Conservation (phyloP, 345 rosid genomes). For the Reutealis trisperma region DNA sequence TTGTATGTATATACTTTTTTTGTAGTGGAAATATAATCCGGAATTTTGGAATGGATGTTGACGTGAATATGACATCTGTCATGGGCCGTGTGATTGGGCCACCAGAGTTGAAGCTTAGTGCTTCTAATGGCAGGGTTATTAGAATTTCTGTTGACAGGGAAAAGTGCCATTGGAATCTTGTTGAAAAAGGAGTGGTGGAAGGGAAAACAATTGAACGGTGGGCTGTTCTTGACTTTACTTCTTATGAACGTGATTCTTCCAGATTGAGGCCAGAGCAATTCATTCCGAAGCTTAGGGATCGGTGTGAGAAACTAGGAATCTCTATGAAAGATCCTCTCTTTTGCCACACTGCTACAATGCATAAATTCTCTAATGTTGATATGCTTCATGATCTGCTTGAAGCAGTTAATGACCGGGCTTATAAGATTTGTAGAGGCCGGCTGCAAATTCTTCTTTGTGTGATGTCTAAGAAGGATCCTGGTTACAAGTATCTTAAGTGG, state of each 20-base stretch:
- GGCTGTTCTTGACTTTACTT: slow-evolving; percentile 76
- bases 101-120: slow-evolving; percentile 60
- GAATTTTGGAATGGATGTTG: slow-evolving; percentile 70
- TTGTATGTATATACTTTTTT: neutral
- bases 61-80: slow-evolving; percentile 62
- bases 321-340: slow-evolving; percentile 50
- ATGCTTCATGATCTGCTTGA: slow-evolving; percentile 46
- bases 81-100: slow-evolving; percentile 72
- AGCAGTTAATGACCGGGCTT: slow-evolving; percentile 34
- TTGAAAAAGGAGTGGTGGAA: slow-evolving; percentile 52
- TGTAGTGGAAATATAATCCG: slow-evolving; percentile 55
- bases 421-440: slow-evolving; percentile 28
- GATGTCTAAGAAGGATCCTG: slow-evolving; percentile 59
- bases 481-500: slow-evolving; percentile 88
- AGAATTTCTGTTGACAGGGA: slow-evolving; percentile 51
- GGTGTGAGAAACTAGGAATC: slow-evolving; percentile 62
- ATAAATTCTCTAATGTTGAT: slow-evolving; percentile 35
- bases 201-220: slow-evolving; percentile 64
- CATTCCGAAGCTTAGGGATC: slow-evolving; percentile 40
- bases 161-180: slow-evolving; percentile 80
- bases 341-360: slow-evolving; percentile 40
- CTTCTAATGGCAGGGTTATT: slow-evolving; percentile 35
- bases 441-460: slow-evolving; percentile 68
- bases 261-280: slow-evolving; percentile 32
- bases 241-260: slow-evolving; percentile 16